Evolutionary conservation across 768 basidiomycete genomes (phyloP).

Genomic region (Tremella mesenterica): DNA sequence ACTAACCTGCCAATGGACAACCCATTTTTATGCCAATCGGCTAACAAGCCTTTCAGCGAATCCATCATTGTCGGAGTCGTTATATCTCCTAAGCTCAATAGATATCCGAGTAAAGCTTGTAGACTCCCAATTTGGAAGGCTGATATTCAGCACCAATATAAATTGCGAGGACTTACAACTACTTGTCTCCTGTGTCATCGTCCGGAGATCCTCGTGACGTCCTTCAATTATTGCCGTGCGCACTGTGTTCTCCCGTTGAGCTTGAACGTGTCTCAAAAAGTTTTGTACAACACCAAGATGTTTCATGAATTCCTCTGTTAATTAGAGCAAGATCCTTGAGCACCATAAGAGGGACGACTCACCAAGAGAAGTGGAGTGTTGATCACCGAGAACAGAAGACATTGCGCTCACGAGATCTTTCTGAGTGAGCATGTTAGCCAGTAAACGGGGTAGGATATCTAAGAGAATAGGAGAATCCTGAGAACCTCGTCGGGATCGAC

Average conservation of each 20-base stretch:
- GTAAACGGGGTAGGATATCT: slow-evolving; percentile 5
- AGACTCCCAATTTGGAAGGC: not conserved
- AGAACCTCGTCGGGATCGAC: not conserved
- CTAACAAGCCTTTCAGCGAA: not conserved
- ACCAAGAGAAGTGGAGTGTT: slow-evolving; percentile 9
- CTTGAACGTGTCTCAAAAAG: slow-evolving; percentile 1
- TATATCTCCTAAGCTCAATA: not conserved
- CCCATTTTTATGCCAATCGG: not conserved
- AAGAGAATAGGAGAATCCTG: not conserved
- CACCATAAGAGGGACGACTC: not conserved
- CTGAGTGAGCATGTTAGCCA: slow-evolving; percentile 8
- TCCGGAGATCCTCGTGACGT: not conserved
- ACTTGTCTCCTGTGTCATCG: no score
- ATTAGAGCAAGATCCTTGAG: not conserved
- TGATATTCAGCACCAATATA: no score
- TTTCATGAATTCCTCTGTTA: slow-evolving; percentile 6
- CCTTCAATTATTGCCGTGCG: not conserved
- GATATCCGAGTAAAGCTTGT: not conserved
- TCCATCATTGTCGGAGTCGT: not conserved
- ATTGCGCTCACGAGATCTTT: slow-evolving; percentile 6
- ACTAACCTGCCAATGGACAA: not conserved
- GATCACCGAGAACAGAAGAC: slow-evolving; percentile 7
- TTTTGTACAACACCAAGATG: slow-evolving; percentile 2
- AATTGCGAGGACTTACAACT: no score
- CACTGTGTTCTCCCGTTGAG: not conserved